Base-by-base conservation (phyloP, 2,329 filamentous ascomycete species). In the Fusarium liriodendri region DNA sequence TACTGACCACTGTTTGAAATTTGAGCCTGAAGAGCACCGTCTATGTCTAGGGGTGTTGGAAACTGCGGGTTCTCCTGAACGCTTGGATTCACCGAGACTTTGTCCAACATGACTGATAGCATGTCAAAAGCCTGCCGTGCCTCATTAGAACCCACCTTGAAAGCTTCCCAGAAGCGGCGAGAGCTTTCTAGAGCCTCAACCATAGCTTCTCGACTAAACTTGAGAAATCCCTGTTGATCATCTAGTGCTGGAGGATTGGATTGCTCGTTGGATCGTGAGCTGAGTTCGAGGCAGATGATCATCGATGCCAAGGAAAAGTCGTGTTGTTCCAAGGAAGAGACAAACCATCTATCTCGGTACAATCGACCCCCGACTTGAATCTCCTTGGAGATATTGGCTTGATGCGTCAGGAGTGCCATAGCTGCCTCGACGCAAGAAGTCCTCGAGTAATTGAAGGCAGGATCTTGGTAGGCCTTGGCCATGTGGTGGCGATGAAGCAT, bases 261-360 rank as follows among this genome's bases (percentile, higher is more conserved):
- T 1, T 27, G 35, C 10, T 58, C 55, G 16, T 38, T 58, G 3
- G 55, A 38, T 13, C 55, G 20, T 1, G 35, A 58, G 6, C 69
- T 73, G 6, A 76, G 59, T 11, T 76, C 74, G 0, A 76, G 50
- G 5, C 74, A 76, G 2, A 75, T 20, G 5, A 76, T 68, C 72
- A 76, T 76, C 0, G 74, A 73, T 0, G 74, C 74, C 0, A 76
- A 29, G 0, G 73, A 62, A 22, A 76, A 76, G 60, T 76, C 74
- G 10, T 76, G 66, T 2, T 60, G 57, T 1, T 73, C 72, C 0
- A 76, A 64, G 0, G 74, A 76, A 0, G 70, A 69, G 0, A 76
- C 42, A 7, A 76, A 76, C 74, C 74, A 76, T 1, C 62, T 58
- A 0, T 76, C 72, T 0, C 70, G 42, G 2, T 68, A 69, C 0